These are phyloP conservation scores for Astragalus membranaceus DNA, from an alignment of 306 rosid species.

Conservation along the genomic window DNA sequence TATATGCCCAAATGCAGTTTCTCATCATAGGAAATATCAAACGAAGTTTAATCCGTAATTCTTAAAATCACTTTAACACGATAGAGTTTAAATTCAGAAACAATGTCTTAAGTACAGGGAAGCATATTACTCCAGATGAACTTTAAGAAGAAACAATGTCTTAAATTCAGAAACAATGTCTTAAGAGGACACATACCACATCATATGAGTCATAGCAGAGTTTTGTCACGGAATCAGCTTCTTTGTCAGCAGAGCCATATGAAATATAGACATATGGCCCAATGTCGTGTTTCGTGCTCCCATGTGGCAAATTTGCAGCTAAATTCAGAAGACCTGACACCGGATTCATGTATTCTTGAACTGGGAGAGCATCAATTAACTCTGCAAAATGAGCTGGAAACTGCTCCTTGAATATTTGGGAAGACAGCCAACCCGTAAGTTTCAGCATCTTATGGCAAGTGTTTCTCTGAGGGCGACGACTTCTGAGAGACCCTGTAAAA, in stretches of 20 bases:
- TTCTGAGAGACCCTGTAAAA: constrained; percentile 76
- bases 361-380: constrained; percentile 70
- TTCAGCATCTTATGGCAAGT: constrained; percentile 66
- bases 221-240: constrained; percentile 63
- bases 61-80: background rate
- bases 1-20: background rate
- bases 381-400: constrained; percentile 86
- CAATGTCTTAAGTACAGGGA: background rate
- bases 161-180: no score
- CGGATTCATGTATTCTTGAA: constrained; percentile 93
- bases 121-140: background rate
- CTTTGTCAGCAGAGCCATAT: constrained; percentile 62
- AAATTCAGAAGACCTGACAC: constrained; percentile 77
- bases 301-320: constrained; percentile 70
- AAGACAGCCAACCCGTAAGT: constrained; percentile 88
- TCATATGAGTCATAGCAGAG: constrained; percentile 75
- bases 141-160: background rate
- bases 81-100: background rate
- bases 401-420: constrained; percentile 76
- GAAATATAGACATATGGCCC: constrained; percentile 88
- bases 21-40: background rate
- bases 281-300: constrained; percentile 61
- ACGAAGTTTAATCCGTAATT: background rate
- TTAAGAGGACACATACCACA: constrained; percentile 60
- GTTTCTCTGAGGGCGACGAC: constrained; percentile 40